Base-by-base conservation (phyloP, 2,329 filamentous ascomycete species). In the Ophiostoma angusticollis region DNA sequence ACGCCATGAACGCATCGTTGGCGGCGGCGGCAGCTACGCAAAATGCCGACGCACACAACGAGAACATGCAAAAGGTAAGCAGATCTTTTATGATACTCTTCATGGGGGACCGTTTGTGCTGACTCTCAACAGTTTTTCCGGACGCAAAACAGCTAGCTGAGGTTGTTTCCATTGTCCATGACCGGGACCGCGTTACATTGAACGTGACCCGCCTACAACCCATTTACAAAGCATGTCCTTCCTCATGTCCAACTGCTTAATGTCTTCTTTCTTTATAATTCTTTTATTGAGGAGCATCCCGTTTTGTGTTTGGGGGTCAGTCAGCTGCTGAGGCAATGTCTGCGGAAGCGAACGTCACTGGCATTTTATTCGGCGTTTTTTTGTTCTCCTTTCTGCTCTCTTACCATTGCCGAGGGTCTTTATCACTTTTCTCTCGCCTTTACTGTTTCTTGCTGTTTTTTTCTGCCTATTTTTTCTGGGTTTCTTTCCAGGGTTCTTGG, bases 21-120 rank as follows among this genome's bases (percentile, higher is more conserved):
- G 36, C 31, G 4, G 43, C 25, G 6, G 32, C 30, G 13, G 40
- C 30, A 5, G 36, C 31, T 6, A 16, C 22, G 14, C 19, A 35
- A 6, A 22, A 14, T 9, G 29, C 27, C 9, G 32, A 33, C 9
- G n/a, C 28, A n/a, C 22, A 17, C 24, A 41, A 25, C 19, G 77
- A 84, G 64, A 59, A 65, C 32, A 54, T 73, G 47, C 56, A 60
- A 54, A 69, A 64, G 62, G 63, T 67, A 42, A 43, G 41, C 22
- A 42, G 30, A 25, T 6, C 7, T 24, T 24, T 6, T 24, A 6
- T 24, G 23, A 24, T 6, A 24, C 23, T 11, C 7, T 24, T n/a
- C n/a, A 6, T 17, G n/a, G 23, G 11, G 17, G 16, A 16, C 27
- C 3, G 11, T 11, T 21, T 37, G 16, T 37, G 14, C 35, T 37